Evolutionary conservation across 2,329 filamentous ascomycete genomes (phyloP), one percentile per base, ranked within the genome.

Genomic region (Verticillium alfalfae): DNA sequence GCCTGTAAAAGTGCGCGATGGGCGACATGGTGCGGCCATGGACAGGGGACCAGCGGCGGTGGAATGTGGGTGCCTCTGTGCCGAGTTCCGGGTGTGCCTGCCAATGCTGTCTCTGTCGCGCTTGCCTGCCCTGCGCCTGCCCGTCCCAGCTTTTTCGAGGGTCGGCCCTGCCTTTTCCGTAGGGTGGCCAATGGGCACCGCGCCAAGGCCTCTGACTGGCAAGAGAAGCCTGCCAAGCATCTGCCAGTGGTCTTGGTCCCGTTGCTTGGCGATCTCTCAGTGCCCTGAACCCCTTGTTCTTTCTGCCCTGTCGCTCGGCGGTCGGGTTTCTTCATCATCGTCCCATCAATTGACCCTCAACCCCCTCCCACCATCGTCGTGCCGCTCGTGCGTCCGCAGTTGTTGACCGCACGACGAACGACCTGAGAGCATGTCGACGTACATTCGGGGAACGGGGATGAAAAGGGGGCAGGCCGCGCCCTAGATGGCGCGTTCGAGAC

Each of bases 141-240:
- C 45, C 45, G 22, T 22, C 45, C 45, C 45, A 18, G 45, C 8
- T 52, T 52, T 26, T 52, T 52, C 45, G 45, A 52, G n/a, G 45
- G 45, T 52, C 18, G 45, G 45, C 18, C 45, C 45, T 52, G 45
- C 45, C 45, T 52, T 31, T 13, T 57, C 55, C 34, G n/a, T 36
- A 38, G 34, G n/a, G 55, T 38, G 55, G 34, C 55, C 55, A 57
- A 57, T 57, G 16, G 55, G 18, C 34, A n/a, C 16, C 22, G 22
- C 39, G 57, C 57, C 57, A 58, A 58, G 38, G 34, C 57, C 16
- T 8, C 7, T 16, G 34, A 16, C 34, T 31, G 57, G 38, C 38
- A 41, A 58, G 45, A 58, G 38, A 58, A 58, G 57, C 57, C 57
- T 58, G 31, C 57, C 57, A 58, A 58, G 57, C 38, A 58, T 45